Conservation (phyloP, 2,329 filamentous ascomycete species). For the Aspergillus sp. region DNA sequence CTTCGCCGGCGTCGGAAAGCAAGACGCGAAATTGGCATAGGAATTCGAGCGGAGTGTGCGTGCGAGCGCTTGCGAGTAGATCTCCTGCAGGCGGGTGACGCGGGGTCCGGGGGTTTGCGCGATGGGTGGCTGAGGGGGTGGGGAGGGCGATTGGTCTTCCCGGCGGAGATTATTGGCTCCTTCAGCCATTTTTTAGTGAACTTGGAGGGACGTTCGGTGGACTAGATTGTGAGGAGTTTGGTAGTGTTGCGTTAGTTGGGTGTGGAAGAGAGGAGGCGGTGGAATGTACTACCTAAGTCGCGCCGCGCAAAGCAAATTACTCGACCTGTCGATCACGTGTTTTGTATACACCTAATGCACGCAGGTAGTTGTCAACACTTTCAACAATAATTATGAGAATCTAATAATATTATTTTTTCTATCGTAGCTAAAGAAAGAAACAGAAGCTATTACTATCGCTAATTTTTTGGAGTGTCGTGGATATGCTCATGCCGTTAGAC, state of each 20-base stretch:
- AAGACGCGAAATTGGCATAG: conserved; percentile 61
- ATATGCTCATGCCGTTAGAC: neutral
- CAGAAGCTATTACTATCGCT: neutral
- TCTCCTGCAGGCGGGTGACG: conserved; percentile 59
- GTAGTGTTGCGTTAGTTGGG: neutral
- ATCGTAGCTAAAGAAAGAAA: neutral
- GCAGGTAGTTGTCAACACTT: neutral
- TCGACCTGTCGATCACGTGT: conserved; percentile 27
- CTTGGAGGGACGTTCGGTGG: neutral
- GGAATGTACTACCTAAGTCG: neutral
- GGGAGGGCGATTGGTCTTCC: conserved; percentile 47
- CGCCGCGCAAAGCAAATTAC: conserved; percentile 3
- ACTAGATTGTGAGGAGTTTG: neutral
- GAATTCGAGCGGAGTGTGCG: conserved; percentile 62
- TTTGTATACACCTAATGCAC: neutral
- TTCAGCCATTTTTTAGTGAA: conserved; percentile 21
- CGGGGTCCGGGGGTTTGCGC: conserved; percentile 58
- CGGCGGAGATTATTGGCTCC: conserved; percentile 12
- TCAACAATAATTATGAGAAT: neutral
- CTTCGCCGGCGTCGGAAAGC: conserved; percentile 62
- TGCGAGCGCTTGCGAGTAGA: conserved; percentile 59
- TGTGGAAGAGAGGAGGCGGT: neutral
- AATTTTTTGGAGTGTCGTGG: neutral
- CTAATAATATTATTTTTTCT: neutral
- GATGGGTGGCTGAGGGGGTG: conserved; percentile 53